These are phyloP conservation scores for Moesziomyces sp. DNA, from an alignment of 1,284 basidiomycete species.

Conservation along the genomic window DNA sequence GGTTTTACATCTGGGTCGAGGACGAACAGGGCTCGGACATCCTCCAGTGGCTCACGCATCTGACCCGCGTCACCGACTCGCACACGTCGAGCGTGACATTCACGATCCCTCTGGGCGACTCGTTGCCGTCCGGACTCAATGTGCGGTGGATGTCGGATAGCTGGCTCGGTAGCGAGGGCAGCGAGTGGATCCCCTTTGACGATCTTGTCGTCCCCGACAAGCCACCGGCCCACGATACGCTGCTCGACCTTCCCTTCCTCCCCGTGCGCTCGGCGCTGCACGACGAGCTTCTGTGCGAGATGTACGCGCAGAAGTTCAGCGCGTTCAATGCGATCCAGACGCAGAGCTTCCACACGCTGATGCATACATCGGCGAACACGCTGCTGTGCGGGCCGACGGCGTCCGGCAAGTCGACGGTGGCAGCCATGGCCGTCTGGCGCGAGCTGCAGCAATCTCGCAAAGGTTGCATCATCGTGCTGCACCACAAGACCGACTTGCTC, in stretches of 20 bases:
- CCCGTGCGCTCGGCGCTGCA: conserved; percentile 71
- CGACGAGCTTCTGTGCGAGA: conserved; percentile 44
- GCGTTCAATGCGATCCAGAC: conserved; percentile 89
- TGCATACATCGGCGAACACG: conserved; percentile 78
- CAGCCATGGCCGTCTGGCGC: conserved; percentile 34
- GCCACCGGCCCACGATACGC: conserved; percentile 76
- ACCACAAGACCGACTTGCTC: conserved; percentile 23
- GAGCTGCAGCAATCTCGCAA: conserved; percentile 16
- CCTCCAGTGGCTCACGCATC: conserved; percentile 76
- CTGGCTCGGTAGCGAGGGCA: conserved; percentile 92
- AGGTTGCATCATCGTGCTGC: conserved; percentile 19
- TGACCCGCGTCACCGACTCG: conserved; percentile 59
- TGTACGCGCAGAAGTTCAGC: conserved; percentile 68
- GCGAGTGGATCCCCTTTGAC: conserved; percentile 76
- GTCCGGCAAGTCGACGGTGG: conserved; percentile 83
- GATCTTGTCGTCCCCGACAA: conserved; percentile 79
- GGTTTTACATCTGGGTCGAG: conserved; percentile 97
- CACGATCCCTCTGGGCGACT: conserved; percentile 70
- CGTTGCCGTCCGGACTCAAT: conserved; percentile 28
- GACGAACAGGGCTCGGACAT: conserved; percentile 82
- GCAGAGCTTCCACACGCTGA: conserved; percentile 85
- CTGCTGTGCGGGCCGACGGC: conserved; percentile 85
- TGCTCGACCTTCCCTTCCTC: conserved; percentile 86
- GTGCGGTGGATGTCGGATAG: conserved; percentile 86
- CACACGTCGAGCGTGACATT: conserved; percentile 69